Evolutionary conservation across 768 basidiomycete genomes (phyloP).

Genomic region (Gloeostereum incarnatum): DNA sequence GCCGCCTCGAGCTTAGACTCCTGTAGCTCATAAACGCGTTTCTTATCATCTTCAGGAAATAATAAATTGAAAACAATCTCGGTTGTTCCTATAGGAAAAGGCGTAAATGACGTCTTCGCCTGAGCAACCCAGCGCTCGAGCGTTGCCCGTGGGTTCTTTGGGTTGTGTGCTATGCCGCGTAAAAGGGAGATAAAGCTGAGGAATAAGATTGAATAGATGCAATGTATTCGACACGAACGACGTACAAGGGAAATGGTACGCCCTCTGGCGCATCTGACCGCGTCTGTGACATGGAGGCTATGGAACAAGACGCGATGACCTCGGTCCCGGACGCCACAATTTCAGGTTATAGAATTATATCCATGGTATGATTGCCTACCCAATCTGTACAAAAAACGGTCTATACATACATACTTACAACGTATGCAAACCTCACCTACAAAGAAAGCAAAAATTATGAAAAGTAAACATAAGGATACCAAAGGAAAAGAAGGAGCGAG

Average conservation of each 20-base stretch:
- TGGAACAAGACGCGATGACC: no score
- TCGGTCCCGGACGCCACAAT: no score
- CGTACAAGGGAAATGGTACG: conserved; percentile 37
- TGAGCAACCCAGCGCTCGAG: conserved; percentile 16
- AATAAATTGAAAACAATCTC: conserved; percentile 60
- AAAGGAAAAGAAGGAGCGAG: no score
- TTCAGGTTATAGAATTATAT: no score
- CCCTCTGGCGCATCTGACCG: conserved; percentile 1
- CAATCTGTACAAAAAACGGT: no score
- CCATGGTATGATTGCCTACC: no score
- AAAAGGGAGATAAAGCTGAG: conserved; percentile 41
- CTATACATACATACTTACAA: no score
- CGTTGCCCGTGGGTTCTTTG: conserved; percentile 14
- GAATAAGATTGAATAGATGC: conserved; percentile 4
- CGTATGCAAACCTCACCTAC: no score
- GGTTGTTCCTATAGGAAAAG: conserved; percentile 45
- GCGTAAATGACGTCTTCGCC: conserved; percentile 28
- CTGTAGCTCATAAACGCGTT: conserved; percentile 65
- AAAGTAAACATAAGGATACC: no score
- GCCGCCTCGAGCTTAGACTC: conserved; percentile 58
- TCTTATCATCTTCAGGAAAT: conserved; percentile 76
- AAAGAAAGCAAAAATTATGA: no score
- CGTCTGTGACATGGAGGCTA: background rate
- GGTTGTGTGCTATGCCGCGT: conserved; percentile 29
- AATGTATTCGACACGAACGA: conserved; percentile 2